These are phyloP conservation scores for Chimonanthus praecox DNA, from an alignment of 164 flowering plant species.

Conservation along the genomic window DNA sequence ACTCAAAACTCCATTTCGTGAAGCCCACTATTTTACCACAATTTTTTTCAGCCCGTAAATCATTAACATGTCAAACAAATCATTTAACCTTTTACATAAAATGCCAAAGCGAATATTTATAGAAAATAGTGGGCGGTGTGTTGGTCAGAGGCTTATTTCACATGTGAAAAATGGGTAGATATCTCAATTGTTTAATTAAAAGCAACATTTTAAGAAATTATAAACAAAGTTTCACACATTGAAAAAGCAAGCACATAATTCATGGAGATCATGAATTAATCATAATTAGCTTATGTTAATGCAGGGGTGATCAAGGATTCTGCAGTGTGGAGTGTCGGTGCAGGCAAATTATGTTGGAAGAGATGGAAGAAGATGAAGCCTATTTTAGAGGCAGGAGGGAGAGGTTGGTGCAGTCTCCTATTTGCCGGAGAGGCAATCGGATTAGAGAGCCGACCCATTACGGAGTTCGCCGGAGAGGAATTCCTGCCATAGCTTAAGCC, in stretches of 20 bases:
- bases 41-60: no score
- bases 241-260: neutral
- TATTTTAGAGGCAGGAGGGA: neutral
- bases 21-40: no score
- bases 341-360: conserved; percentile 65
- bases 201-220: no score
- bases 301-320: conserved; percentile 63
- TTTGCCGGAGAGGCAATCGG: neutral
- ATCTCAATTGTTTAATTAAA: no score
- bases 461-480: neutral
- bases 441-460: neutral
- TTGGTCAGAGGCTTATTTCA: no score
- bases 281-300: neutral
- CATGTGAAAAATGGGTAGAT: no score
- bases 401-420: neutral
- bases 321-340: conserved; percentile 72
- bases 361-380: conserved; percentile 8
- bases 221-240: neutral
- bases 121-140: neutral
- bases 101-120: neutral
- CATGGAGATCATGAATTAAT: neutral
- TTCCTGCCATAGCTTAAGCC: neutral
- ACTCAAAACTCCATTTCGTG: no score
- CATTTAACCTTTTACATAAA: no score
- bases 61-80: no score